Percentiles rank a stretch among this genome's conserved stretches.
Evolutionary conservation across 495 filamentous ascomycete genomes (phyloP).

Genomic region (Hypoxylon lenormandii): DNA sequence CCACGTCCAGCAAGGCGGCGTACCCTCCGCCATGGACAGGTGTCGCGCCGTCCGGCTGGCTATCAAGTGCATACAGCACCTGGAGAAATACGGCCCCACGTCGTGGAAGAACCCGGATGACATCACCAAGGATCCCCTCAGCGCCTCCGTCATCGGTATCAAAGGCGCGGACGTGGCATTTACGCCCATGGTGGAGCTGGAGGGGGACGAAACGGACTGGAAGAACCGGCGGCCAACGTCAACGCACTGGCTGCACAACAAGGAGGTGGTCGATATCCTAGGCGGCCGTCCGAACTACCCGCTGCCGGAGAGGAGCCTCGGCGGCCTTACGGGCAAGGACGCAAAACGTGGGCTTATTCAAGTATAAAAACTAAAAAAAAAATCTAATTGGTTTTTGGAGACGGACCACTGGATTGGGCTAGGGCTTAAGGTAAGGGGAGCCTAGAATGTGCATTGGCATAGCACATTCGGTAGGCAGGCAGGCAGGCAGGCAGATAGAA

Average conservation of each 20-base stretch:
- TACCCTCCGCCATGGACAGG: conserved; percentile 94
- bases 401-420: background rate
- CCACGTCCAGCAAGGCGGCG: conserved; percentile 96
- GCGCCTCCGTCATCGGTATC: conserved; percentile 87
- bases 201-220: conserved; percentile 93
- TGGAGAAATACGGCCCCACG: conserved; percentile 79
- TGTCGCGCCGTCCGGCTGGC: conserved; percentile 90
- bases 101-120: conserved; percentile 64
- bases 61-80: conserved; percentile 87
- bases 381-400: background rate
- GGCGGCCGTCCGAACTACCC: conserved; percentile 73
- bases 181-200: conserved; percentile 77
- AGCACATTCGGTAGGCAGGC: conserved; percentile 10
- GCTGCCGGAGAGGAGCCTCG: conserved; percentile 57
- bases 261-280: conserved; percentile 83
- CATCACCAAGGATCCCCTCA: conserved; percentile 76
- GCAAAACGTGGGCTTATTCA: conserved; percentile 62
- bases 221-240: conserved; percentile 82
- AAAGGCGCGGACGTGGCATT: conserved; percentile 90
- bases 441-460: conserved; percentile 16
- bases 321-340: conserved; percentile 65
- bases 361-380: background rate
- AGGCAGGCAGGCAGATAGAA: conserved; percentile 30
- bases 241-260: conserved; percentile 86
- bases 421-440: background rate